phyloP scores from a whole-genome alignment of 306 rosid genomes.

The Cicer chorassanicum region DNA sequence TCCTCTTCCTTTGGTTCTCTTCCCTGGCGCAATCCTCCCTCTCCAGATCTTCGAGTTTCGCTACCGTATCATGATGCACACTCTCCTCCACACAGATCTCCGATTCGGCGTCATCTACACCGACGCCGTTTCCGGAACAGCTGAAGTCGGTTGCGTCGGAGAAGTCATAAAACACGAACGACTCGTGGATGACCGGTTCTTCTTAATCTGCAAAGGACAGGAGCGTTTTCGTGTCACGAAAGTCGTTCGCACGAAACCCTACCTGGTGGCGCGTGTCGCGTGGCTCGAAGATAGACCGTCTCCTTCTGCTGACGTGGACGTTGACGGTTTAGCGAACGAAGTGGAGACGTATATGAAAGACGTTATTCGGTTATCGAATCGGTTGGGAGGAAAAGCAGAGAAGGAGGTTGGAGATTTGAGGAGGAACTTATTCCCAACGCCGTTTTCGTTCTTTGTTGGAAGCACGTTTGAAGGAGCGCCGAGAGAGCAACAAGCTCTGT shows the following conservation, averaged over 20 bases:
- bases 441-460: constrained; percentile 94
- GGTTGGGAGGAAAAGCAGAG: constrained; percentile 91
- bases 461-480: constrained; percentile 99
- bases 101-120: constrained; percentile 92
- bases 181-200: constrained; percentile 93
- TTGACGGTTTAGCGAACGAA: constrained; percentile 71
- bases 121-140: constrained; percentile 76
- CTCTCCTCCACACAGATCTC: constrained; percentile 93
- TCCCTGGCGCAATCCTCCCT: constrained; percentile 96
- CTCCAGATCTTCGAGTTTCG: constrained; percentile 98
- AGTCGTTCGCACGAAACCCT: constrained; percentile 84
- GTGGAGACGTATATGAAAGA: constrained; percentile 92
- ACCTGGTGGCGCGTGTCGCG: constrained; percentile 83
- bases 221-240: constrained; percentile 84
- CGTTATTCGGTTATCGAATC: constrained; percentile 86
- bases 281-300: constrained; percentile 98
- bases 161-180: constrained; percentile 97
- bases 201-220: constrained; percentile 91
- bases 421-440: constrained; percentile 89
- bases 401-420: constrained; percentile 91
- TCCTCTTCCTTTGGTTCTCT: constrained; percentile 87
- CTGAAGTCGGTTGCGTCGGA: constrained; percentile 94
- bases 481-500: constrained; percentile 93
- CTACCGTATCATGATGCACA: constrained; percentile 99
- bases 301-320: constrained; percentile 65